Evolutionary conservation across 2,329 filamentous ascomycete genomes (phyloP), one percentile per base, ranked within the genome.

Genomic region (Aspergillus awamori): DNA sequence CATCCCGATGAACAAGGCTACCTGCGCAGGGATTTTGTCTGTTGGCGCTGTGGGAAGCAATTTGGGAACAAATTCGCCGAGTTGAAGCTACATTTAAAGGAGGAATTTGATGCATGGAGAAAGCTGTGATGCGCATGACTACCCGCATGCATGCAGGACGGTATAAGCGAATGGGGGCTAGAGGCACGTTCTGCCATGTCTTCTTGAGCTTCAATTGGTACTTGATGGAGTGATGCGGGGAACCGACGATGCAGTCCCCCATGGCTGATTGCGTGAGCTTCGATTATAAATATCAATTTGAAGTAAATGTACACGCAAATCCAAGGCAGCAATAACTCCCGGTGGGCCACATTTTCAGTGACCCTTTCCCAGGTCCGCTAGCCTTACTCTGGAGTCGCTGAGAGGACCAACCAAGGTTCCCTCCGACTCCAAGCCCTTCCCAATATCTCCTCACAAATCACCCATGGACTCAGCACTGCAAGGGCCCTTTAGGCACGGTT

Each of bases 41-140:
- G 95, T 75, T 98, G 95, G 94, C 84, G 91, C 55, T 98, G 95
- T 78, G 87, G 87, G 1, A 78, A 76, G 74, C 84, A 86, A 56
- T 97, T 95, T 77, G 85, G 84, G 20, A 91, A 91, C 66, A 85
- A 83, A 72, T 96, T 97, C 75, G 81, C 84, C 65, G 82, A 82
- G 74, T 74, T 97, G 57, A 95, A 95, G 76, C 82, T 80, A 61
- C 93, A 99, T 80, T 78, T 97, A 51, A 83, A 84, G 15, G 79
- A 83, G 26, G 93, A 97, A 77, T 93, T 92, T 73, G 84, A 89
- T 67, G 80, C 78, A 61, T 97, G 93, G 93, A 92, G 84, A 76
- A 83, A 70, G 68, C 80, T 88, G 70, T 92, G 70, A 80, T 3
- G 20, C 17, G 8, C 22, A 17, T 26, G 7, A 10, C 22, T 17